Percentiles rank a stretch among this genome's conserved stretches.
Evolutionary conservation across 1,284 basidiomycete genomes (phyloP).

Genomic region (Austropuccinia psidii): DNA sequence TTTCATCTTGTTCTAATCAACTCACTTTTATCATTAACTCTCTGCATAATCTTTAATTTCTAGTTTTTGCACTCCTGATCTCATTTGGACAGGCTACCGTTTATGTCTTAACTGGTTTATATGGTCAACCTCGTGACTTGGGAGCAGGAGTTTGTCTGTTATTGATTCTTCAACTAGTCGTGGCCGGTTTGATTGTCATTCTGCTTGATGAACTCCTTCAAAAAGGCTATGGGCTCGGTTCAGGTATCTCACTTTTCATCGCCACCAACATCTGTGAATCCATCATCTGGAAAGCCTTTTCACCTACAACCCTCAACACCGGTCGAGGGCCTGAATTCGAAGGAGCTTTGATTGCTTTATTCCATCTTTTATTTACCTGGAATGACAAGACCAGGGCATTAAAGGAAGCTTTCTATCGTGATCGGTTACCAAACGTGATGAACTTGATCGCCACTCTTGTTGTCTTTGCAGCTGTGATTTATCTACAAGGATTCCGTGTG

Average conservation of each 20-base stretch:
- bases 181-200: conserved; percentile 91
- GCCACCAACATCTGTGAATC: conserved; percentile 99
- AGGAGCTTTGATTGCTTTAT: conserved; percentile 87
- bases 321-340: conserved; percentile 98
- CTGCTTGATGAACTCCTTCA: conserved; percentile 97
- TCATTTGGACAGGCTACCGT: conserved; percentile 93
- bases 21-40: conserved; percentile 1
- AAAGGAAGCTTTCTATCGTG: conserved; percentile 96
- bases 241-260: conserved; percentile 97
- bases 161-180: conserved; percentile 89
- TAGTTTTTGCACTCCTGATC: conserved; percentile 94
- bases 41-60: too few relatives aligned
- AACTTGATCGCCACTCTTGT: conserved; percentile 86
- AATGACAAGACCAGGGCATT: conserved; percentile 95
- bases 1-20: background rate
- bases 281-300: conserved; percentile 99
- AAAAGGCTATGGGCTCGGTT: conserved; percentile 97
- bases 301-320: conserved; percentile 94
- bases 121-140: conserved; percentile 85
- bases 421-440: conserved; percentile 94
- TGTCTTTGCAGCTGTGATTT: conserved; percentile 92
- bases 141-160: conserved; percentile 92
- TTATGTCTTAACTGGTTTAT: conserved; percentile 93
- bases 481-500: conserved; percentile 96
- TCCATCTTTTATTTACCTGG: conserved; percentile 98